Percentiles rank a stretch among this genome's conserved stretches.
Evolutionary conservation across 2,329 filamentous ascomycete genomes (phyloP).

Genomic region (Cordyceps cateniannulata): DNA sequence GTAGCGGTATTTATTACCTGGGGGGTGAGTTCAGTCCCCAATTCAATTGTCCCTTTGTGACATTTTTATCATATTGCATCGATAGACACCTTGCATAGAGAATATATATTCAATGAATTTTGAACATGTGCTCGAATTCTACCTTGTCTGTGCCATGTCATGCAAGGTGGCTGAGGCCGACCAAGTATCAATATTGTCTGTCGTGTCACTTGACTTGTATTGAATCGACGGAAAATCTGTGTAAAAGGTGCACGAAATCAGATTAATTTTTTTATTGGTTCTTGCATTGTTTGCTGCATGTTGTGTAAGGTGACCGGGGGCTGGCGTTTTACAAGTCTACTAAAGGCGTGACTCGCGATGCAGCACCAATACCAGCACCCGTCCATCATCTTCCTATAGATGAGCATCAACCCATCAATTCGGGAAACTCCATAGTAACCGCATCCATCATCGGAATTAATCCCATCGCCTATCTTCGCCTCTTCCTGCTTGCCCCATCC

Average conservation of each 20-base stretch:
- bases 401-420: not conserved
- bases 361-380: too few relatives aligned
- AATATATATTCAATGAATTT: not conserved
- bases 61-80: not conserved
- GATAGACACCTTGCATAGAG: constrained; percentile 1
- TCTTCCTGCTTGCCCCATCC: not conserved
- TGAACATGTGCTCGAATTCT: not conserved
- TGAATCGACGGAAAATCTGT: not conserved
- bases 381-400: not conserved
- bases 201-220: not conserved
- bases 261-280: too few relatives aligned
- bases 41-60: not conserved
- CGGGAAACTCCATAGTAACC: not conserved
- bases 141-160: not conserved
- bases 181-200: not conserved
- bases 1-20: not conserved
- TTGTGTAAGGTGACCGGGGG: not conserved
- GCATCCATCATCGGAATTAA: not conserved
- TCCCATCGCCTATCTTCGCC: not conserved
- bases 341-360: too few relatives aligned
- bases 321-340: not conserved
- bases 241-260: too few relatives aligned
- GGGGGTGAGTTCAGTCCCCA: not conserved
- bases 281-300: not conserved
- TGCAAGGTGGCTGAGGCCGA: not conserved